phyloP scores from a whole-genome alignment of 257 asterid species.

The Scutellaria barbata region DNA sequence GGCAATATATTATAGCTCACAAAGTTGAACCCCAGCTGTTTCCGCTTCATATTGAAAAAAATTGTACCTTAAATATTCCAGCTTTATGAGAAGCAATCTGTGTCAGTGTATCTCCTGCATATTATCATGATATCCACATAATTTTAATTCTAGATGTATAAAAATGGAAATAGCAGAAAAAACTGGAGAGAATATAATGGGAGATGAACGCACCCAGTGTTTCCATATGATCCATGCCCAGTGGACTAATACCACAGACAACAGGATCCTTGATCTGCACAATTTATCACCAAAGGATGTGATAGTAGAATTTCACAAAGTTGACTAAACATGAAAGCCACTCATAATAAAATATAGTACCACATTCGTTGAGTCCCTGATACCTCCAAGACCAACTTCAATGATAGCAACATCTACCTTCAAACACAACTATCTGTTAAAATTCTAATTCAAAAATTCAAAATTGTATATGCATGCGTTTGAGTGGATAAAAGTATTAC shows the following conservation, averaged over 20 bases:
- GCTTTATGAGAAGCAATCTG: conserved; percentile 93
- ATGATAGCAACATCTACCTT: conserved; percentile 95
- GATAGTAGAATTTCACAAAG: conserved; percentile 12
- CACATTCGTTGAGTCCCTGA: conserved; percentile 89
- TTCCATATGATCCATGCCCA: conserved; percentile 98
- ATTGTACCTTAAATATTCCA: conserved; percentile 80
- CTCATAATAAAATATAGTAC: conserved; percentile 44
- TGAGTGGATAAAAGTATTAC: not conserved
- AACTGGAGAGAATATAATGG: conserved; percentile 9
- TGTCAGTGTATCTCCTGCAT: conserved; percentile 62
- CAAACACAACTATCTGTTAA: conserved; percentile 29
- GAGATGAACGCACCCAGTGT: conserved; percentile 60
- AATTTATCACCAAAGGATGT: conserved; percentile 24
- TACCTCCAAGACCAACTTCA: conserved; percentile 98
- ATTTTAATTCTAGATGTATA: conserved; percentile 20
- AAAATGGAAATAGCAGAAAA: conserved; percentile 10
- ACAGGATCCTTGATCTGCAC: conserved; percentile 78
- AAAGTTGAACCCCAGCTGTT: conserved; percentile 23
- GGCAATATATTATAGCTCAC: conserved; percentile 35
- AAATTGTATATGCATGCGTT: not conserved
- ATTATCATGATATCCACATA: conserved; percentile 8
- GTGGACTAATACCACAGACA: conserved; percentile 89
- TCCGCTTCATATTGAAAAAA: conserved; percentile 30
- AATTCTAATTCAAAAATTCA: not conserved
- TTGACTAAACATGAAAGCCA: conserved; percentile 15